Conservation (phyloP, 2,329 filamentous ascomycete genomes). For the Penicillium sp. region DNA sequence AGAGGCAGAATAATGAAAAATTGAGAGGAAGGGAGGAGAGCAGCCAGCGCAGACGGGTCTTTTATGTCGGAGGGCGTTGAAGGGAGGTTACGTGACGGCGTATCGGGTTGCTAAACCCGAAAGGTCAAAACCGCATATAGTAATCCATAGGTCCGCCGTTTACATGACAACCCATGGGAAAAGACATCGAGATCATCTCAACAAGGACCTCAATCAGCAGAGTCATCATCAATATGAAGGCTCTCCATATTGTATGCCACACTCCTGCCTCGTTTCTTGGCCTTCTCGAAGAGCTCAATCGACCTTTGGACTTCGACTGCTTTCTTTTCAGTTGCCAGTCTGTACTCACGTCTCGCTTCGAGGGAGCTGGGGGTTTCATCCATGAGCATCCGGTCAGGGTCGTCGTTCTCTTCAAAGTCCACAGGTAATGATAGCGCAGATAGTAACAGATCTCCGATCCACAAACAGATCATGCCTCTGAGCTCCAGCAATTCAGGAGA, state of each 20-base stretch:
- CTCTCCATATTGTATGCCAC: constrained; percentile 28
- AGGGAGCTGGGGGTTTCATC: constrained; percentile 26
- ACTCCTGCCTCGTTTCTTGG: constrained; percentile 29
- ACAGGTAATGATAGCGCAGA: constrained; percentile 29
- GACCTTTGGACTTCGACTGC: constrained; percentile 32
- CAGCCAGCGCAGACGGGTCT: too few species aligned
- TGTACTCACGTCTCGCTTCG: constrained; percentile 30
- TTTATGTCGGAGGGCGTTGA: too few species aligned
- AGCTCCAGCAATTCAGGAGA: constrained; percentile 65
- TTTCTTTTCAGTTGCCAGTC: constrained; percentile 34
- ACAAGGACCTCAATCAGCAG: neutral
- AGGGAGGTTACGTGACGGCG: too few species aligned
- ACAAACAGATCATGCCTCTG: constrained; percentile 71
- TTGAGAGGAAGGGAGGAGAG: too few species aligned
- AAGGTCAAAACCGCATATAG: too few species aligned
- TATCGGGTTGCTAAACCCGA: too few species aligned
- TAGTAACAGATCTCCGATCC: constrained; percentile 64
- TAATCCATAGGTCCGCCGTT: too few species aligned
- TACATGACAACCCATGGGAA: neutral
- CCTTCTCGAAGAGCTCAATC: constrained; percentile 33
- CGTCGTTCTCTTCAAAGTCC: constrained; percentile 11
- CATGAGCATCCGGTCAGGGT: constrained; percentile 14
- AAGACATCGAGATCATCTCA: neutral
- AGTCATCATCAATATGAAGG: constrained; percentile 27
- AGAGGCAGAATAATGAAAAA: too few species aligned